Evolutionary conservation across 108 stramenopile genomes (phyloP), one percentile per base, ranked within the genome.

Genomic region (Cyclostephanos tholiformis): DNA sequence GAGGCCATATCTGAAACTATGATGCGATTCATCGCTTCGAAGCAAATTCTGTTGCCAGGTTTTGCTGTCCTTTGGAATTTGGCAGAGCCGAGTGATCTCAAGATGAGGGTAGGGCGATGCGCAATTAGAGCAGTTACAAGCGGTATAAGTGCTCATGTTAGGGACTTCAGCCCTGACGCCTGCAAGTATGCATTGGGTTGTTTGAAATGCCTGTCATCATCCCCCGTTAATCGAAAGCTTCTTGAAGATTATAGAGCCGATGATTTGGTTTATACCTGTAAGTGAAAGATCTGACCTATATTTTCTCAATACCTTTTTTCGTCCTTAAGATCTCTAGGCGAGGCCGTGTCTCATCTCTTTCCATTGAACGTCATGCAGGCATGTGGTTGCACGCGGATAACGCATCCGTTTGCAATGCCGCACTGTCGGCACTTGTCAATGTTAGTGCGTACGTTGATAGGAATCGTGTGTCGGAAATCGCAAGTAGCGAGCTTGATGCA

Each of bases 351-450:
- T 60, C 35, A 16, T 38, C 17, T 2, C 35, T 16, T 38, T 0
- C 35, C 14, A 8, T 36, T 22, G 26, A 4, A 27, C 35, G 38
- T 36, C 12, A 2, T 2, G 2, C 58, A 60, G 59, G 59, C 61
- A 56, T 73, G 44, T 80, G 72, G 72, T 51, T 80, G 25, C 68
- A 80, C 44, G 25, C 67, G n/a, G 67, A 80, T 0, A 64, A 67
- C 36, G 11, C 60, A 8, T 16, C 25, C 7, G 55, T 80, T 12
- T 65, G 65, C 25, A 26, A 69, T 46, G n/a, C 53, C 32, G 65
- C 72, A 32, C 53, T 80, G 14, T 52, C 79, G 13, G 79, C 79
- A 7, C 62, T 80, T 16, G 66, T 57, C 6, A 80, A 80, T 38
- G 50, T 80, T 32, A 68, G 66, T 43, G 67, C 69, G 20, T 35